A percentile compares a stretch with the other conserved stretches of the same genome.
Conservation (phyloP, 202 grass and related monocot species). For the Carex sylvatica region DNA sequence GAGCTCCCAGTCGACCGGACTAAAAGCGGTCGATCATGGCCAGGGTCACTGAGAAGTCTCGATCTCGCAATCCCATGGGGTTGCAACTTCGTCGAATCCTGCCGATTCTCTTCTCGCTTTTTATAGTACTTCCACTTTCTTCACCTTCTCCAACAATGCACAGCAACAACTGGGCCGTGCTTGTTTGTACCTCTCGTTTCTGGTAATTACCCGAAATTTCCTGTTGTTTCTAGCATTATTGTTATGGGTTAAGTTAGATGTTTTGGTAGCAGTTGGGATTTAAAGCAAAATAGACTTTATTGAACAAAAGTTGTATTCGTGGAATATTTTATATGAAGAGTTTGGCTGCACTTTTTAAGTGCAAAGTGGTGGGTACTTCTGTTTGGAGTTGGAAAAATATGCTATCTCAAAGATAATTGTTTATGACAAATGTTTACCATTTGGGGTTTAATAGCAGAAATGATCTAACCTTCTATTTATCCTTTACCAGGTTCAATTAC, state of each 20-base stretch:
- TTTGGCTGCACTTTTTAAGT: neutral
- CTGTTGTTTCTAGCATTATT: neutral
- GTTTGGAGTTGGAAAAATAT: neutral
- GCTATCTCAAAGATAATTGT: too few species aligned
- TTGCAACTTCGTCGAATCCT: neutral
- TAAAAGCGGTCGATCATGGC: conserved; percentile 51
- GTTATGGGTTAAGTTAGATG: conserved; percentile 5
- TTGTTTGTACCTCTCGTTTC: conserved; percentile 91
- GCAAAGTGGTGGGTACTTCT: neutral
- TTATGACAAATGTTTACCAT: neutral
- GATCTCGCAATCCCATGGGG: conserved; percentile 46
- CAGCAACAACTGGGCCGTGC: conserved; percentile 97
- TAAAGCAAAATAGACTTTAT: conserved; percentile 1
- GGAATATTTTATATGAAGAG: neutral
- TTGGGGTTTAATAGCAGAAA: neutral
- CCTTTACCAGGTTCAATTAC: conserved; percentile 86
- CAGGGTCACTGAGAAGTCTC: conserved; percentile 40
- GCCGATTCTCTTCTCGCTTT: neutral
- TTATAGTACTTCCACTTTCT: conserved; percentile 17
- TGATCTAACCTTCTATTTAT: neutral
- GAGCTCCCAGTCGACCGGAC: conserved; percentile 37
- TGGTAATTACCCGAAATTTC: conserved; percentile 44
- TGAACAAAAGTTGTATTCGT: neutral
- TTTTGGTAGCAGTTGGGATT: neutral
- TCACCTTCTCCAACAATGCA: conserved; percentile 48